phyloP scores from a whole-genome alignment of 768 basidiomycete genomes.

The Russula sp. region DNA sequence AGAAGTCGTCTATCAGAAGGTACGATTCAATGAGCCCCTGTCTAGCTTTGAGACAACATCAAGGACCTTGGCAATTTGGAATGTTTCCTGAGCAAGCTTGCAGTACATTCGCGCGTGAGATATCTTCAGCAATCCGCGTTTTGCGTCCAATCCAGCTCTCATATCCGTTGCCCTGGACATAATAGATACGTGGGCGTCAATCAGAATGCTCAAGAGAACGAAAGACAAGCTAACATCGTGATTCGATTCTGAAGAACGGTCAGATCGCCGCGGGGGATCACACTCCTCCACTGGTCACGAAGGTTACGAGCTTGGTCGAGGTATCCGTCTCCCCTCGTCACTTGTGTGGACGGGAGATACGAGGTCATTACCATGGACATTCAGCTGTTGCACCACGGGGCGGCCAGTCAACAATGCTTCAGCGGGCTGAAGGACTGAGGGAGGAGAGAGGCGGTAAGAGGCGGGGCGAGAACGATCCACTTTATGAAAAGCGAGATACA shows the following conservation, averaged over 20 bases:
- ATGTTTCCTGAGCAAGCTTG: conserved; percentile 8
- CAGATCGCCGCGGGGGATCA: conserved; percentile 9
- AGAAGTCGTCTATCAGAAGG: conserved; percentile 9
- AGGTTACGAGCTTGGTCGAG: conserved; percentile 12
- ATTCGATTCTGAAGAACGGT: conserved; percentile 3
- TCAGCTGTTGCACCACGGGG: not conserved
- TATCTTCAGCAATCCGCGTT: conserved; percentile 6
- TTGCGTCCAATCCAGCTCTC: conserved; percentile 9
- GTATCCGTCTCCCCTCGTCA: conserved; percentile 10
- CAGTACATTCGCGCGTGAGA: conserved; percentile 5
- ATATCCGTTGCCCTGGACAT: conserved; percentile 11
- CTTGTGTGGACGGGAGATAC: conserved; percentile 7
- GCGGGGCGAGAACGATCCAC: not conserved
- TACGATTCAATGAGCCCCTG: not conserved
- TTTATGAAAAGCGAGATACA: not conserved
- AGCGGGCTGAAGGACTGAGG: not conserved
- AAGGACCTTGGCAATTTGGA: conserved; percentile 3
- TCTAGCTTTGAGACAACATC: not conserved
- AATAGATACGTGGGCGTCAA: not conserved
- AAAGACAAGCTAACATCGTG: not conserved
- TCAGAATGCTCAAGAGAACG: not conserved
- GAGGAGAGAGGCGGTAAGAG: not conserved
- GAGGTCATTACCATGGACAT: not conserved
- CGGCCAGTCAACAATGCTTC: not conserved
- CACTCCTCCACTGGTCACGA: conserved; percentile 9